phyloP scores from a whole-genome alignment of 768 basidiomycete species.

The Lactarius quietus region DNA sequence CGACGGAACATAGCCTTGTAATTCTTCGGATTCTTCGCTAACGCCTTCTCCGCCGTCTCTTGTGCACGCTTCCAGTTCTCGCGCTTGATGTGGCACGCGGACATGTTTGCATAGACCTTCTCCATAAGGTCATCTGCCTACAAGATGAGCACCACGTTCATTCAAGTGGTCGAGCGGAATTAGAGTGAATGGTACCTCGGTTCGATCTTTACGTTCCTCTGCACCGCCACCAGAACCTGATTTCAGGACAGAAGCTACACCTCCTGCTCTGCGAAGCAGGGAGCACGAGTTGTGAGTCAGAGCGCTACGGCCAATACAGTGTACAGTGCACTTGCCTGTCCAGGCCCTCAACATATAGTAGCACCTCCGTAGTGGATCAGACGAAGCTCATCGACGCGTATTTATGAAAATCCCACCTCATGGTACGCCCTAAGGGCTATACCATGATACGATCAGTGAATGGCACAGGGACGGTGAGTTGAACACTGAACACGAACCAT shows the following conservation, averaged over 20 bases:
- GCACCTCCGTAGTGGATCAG: slow-evolving; percentile 14
- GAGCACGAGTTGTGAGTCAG: background rate
- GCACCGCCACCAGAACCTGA: slow-evolving; percentile 21
- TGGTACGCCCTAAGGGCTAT: slow-evolving; percentile 69
- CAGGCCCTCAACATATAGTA: slow-evolving; percentile 46
- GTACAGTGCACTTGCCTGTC: slow-evolving; percentile 48
- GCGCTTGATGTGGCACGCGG: slow-evolving; percentile 77
- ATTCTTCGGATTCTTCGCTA: slow-evolving; percentile 71
- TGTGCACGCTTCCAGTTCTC: slow-evolving; percentile 74
- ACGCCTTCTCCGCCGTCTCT: slow-evolving; percentile 81
- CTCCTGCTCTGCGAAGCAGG: slow-evolving; percentile 15
- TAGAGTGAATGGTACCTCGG: slow-evolving; percentile 48
- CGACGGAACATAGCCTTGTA: slow-evolving; percentile 80
- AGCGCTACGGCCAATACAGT: background rate
- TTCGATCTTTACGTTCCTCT: slow-evolving; percentile 49
- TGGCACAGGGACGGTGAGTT: background rate
- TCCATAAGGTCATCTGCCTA: slow-evolving; percentile 74
- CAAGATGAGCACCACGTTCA: background rate
- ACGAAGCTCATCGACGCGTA: background rate
- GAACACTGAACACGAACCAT: slow-evolving; percentile 39
- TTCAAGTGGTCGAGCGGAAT: background rate
- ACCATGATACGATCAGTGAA: background rate
- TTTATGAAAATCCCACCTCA: slow-evolving; percentile 42
- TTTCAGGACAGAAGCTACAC: background rate
- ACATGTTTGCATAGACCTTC: slow-evolving; percentile 84